Conservation (phyloP, 495 filamentous ascomycete species). For the Amphirosellinia nigrospora region DNA sequence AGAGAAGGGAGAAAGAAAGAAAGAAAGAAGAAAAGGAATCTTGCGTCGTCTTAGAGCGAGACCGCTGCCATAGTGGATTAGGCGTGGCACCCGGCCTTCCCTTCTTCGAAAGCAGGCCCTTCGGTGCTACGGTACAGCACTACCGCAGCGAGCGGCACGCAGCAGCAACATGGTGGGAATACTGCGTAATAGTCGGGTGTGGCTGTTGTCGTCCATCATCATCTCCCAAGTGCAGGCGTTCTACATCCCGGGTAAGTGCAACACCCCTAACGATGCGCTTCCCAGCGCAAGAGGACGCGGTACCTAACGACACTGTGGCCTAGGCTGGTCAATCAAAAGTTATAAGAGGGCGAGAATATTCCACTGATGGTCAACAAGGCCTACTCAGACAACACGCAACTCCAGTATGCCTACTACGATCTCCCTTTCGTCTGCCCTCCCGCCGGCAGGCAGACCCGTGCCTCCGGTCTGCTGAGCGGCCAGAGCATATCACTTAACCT, state of each 20-base stretch:
- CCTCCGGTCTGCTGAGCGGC: conserved; percentile 75
- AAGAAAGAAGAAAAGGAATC: not conserved
- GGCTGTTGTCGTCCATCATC: conserved; percentile 39
- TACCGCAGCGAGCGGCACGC: not conserved
- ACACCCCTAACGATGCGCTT: not conserved
- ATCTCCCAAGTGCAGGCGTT: conserved; percentile 61
- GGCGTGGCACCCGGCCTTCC: not conserved
- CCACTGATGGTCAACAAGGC: conserved; percentile 95
- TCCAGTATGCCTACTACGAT: conserved; percentile 94
- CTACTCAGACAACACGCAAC: conserved; percentile 88
- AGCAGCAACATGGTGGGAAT: conserved; percentile 37
- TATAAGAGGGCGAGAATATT: conserved; percentile 82
- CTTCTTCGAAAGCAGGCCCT: not conserved
- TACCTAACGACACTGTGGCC: conserved; percentile 26
- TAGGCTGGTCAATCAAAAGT: conserved; percentile 78
- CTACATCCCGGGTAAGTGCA: conserved; percentile 74
- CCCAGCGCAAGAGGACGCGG: conserved; percentile 1
- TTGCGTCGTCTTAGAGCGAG: not conserved
- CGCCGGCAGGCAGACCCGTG: conserved; percentile 69
- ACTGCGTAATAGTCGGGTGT: conserved; percentile 36
- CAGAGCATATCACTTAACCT: conserved; percentile 85
- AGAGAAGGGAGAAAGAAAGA: not conserved
- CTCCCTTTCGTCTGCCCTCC: conserved; percentile 91
- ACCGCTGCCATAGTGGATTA: too few species aligned
- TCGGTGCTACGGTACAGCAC: not conserved